Evolutionary conservation across 83 land plant genomes (phyloP), one percentile per base, ranked within the genome.

Genomic region (Diphasiastrum complanatum): DNA sequence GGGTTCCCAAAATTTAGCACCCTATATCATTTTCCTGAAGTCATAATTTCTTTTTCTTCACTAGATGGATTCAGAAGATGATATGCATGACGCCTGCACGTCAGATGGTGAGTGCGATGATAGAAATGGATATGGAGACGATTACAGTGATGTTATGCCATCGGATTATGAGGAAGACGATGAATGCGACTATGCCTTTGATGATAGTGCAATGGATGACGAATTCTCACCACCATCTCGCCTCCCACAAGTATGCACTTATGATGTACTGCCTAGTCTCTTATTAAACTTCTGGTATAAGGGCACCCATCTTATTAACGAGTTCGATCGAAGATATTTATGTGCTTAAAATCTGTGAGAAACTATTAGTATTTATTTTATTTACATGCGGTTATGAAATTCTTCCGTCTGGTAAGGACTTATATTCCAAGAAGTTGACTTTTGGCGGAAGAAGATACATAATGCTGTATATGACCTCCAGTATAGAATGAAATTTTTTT

Each of bases 51-150:
- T 19, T 5, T 49, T 14, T 20, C 18, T 6, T 19, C 22, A 49
- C 19, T 12, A 14, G 8, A 67, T 67, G 70, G 70, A 67, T 33
- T 67, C 66, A 1, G 70, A 67, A 24, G 70, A 67, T 33, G 70
- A 67, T 12, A 67, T 67, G 70, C 70, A 67, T 20, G 70, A 67
- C 34, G 73, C 73, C 3, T 70, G 60, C 34, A 63, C 68, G 4
- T 70, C 73, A 23, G 73, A 70, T 32, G 73, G 73, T 22, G 73
- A 70, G 22, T 70, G 52, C 33, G 63, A 69, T 51, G 58, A 52
- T 46, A 65, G n/a, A 36, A 2, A 54, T 8, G 57, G 16, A 8
- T 26, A 53, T 5, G 65, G 53, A 20, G 65, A 61, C 20, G 65
- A 61, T n/a, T 45, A 61, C 24, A 45, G 59, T n/a, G 65, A 61